A percentile compares a stretch with the other conserved stretches of the same genome.
These are phyloP conservation scores for Cladosporium velox DNA, from an alignment of 2,329 filamentous ascomycete species.

Conservation along the genomic window DNA sequence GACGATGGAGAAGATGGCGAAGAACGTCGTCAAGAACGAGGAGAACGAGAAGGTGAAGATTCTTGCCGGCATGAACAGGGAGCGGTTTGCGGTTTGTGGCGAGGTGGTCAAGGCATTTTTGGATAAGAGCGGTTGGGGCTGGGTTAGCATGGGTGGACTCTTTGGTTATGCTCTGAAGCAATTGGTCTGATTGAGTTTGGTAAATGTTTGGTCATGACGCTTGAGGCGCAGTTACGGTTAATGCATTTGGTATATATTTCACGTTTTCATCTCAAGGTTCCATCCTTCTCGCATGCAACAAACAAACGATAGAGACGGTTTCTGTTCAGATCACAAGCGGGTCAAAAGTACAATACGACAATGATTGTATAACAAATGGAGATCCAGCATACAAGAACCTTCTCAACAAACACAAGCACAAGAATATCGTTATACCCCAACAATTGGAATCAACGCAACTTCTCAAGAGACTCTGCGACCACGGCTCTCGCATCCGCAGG, in stretches of 20 bases:
- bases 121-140: conserved; percentile 42
- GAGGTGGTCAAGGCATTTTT: conserved; percentile 65
- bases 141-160: conserved; percentile 52
- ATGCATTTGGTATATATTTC: background rate
- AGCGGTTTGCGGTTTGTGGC: conserved; percentile 74
- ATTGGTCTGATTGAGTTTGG: background rate
- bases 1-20: conserved; percentile 54
- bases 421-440: background rate
- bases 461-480: background rate
- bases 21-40: conserved; percentile 41
- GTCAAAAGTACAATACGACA: background rate
- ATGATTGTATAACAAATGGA: background rate
- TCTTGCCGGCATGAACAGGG: conserved; percentile 79
- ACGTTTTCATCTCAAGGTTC: background rate
- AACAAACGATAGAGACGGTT: background rate
- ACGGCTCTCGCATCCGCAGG: background rate
- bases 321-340: background rate
- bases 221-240: background rate
- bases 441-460: background rate
- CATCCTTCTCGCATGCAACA: too few relatives aligned
- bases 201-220: background rate
- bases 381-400: background rate
- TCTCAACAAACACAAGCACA: background rate
- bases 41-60: conserved; percentile 64
- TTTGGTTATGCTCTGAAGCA: conserved; percentile 47